Percentiles rank a stretch among this genome's conserved stretches.
Conservation (phyloP, 495 filamentous ascomycete genomes). For the Rostrohypoxylon terebratum region DNA sequence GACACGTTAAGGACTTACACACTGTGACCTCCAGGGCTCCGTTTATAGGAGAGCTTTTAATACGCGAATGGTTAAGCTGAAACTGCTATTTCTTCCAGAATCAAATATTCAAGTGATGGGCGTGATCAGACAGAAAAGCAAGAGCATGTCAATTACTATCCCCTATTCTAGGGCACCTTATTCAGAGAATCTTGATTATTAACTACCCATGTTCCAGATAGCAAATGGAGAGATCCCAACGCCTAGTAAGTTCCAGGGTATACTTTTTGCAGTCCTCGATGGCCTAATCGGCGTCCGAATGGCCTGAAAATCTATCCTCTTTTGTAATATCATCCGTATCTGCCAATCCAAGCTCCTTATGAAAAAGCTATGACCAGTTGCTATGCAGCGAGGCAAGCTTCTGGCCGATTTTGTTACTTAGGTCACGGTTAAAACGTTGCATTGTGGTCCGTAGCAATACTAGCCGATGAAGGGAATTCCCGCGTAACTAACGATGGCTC, state of each 20-base stretch:
- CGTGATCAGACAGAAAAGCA: background rate
- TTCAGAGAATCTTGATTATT: background rate
- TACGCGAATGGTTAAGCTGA: background rate
- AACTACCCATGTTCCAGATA: background rate
- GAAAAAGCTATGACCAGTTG: background rate
- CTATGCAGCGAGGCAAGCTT: background rate
- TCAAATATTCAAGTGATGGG: background rate
- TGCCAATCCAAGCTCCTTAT: background rate
- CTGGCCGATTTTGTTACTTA: background rate
- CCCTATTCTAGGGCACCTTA: background rate
- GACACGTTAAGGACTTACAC: background rate
- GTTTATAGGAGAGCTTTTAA: background rate
- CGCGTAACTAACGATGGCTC: constrained; percentile 42
- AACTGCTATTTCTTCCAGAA: background rate
- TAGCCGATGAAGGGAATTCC: constrained; percentile 8
- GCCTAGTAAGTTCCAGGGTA: constrained; percentile 12
- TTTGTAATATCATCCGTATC: background rate
- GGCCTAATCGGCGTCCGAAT: background rate
- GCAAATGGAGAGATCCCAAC: background rate
- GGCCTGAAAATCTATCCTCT: background rate
- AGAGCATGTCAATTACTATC: background rate
- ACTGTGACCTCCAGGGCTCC: background rate
- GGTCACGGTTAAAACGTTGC: background rate
- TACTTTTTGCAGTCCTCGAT: constrained; percentile 5
- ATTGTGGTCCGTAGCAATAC: constrained; percentile 13